A percentile compares a stretch with the other conserved stretches of the same genome.
These are phyloP conservation scores for Geranium rotundifolium DNA, from an alignment of 345 rosid genomes.

Conservation along the genomic window DNA sequence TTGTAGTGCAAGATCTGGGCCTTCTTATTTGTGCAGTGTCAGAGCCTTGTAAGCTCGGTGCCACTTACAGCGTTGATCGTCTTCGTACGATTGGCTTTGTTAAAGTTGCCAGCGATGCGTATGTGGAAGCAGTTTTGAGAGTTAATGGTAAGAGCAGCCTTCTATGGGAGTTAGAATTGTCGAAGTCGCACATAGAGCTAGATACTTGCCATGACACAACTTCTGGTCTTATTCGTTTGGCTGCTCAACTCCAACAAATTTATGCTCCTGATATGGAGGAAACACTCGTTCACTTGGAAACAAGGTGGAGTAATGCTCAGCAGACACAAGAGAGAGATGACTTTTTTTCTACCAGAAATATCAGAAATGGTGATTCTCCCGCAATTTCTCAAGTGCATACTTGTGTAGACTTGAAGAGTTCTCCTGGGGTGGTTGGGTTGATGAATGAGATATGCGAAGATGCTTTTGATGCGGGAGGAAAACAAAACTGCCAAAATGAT, in stretches of 20 bases:
- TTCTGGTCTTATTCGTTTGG: slow-evolving; percentile 59
- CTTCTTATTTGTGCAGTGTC: slow-evolving; percentile 55
- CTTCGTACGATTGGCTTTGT: slow-evolving; percentile 61
- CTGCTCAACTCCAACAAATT: slow-evolving; percentile 66
- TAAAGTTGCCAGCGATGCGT: slow-evolving; percentile 69
- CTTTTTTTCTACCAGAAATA: slow-evolving; percentile 21
- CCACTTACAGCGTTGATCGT: slow-evolving; percentile 44
- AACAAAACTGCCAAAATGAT: slow-evolving; percentile 24
- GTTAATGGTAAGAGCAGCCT: slow-evolving; percentile 41
- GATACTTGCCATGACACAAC: slow-evolving; percentile 90
- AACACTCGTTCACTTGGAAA: slow-evolving; percentile 71
- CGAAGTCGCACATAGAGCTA: slow-evolving; percentile 48
- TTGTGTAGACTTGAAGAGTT: slow-evolving; percentile 20
- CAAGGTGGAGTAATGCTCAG: slow-evolving; percentile 61
- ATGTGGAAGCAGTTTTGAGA: slow-evolving; percentile 53
- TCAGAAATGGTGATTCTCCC: slow-evolving; percentile 15
- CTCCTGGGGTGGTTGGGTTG: slow-evolving; percentile 33
- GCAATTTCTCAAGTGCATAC: slow-evolving; percentile 32
- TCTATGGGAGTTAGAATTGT: slow-evolving; percentile 72
- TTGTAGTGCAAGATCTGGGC: slow-evolving; percentile 74
- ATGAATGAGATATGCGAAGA: slow-evolving; percentile 74
- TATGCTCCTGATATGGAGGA: slow-evolving; percentile 91
- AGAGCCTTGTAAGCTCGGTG: slow-evolving; percentile 35
- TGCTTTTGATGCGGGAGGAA: slow-evolving; percentile 46
- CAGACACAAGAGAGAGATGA: slow-evolving; percentile 35